phyloP scores from a whole-genome alignment of 768 basidiomycete genomes.

The Macrocybe gigantea region DNA sequence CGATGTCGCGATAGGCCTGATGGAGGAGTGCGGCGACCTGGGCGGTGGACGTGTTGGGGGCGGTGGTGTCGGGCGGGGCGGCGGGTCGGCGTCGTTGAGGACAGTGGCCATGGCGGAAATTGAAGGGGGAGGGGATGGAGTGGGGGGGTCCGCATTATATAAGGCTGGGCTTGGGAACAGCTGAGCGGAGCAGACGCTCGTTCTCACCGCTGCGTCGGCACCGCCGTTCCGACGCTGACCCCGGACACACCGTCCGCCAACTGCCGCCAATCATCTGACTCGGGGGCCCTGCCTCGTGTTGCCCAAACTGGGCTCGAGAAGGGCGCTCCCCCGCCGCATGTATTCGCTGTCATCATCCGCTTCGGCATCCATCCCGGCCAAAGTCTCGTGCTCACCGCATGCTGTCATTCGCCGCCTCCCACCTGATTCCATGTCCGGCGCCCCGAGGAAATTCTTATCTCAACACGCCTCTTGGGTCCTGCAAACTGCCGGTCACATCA shows the following conservation, averaged over 20 bases:
- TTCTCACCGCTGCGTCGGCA: slow-evolving; percentile 9
- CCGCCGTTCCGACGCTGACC: slow-evolving; percentile 13
- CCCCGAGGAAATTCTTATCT: no score
- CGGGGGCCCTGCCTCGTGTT: slow-evolving; percentile 11
- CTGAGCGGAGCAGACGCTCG: neutral
- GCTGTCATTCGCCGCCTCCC: no score
- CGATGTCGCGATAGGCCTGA: slow-evolving; percentile 46
- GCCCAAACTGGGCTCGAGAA: slow-evolving; percentile 12
- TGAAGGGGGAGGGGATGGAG: neutral
- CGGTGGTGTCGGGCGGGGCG: slow-evolving; percentile 1
- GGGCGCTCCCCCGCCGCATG: slow-evolving; percentile 14
- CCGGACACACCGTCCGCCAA: slow-evolving; percentile 6
- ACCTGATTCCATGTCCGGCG: no score
- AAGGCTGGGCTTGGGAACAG: neutral
- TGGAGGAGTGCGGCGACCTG: slow-evolving; percentile 55
- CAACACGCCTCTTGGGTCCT: no score
- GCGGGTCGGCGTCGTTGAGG: slow-evolving; percentile 1
- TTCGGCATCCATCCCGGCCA: no score
- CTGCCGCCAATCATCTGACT: slow-evolving; percentile 1
- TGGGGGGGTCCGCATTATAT: neutral
- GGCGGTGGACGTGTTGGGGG: slow-evolving; percentile 16
- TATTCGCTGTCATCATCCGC: neutral
- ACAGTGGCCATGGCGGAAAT: slow-evolving; percentile 7
- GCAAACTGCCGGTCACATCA: no score
- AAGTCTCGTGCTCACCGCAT: no score